A percentile compares a stretch with the other conserved stretches of the same genome.
Evolutionary conservation across 306 rosid species (phyloP).

Genomic region (Corylus heterophylla): DNA sequence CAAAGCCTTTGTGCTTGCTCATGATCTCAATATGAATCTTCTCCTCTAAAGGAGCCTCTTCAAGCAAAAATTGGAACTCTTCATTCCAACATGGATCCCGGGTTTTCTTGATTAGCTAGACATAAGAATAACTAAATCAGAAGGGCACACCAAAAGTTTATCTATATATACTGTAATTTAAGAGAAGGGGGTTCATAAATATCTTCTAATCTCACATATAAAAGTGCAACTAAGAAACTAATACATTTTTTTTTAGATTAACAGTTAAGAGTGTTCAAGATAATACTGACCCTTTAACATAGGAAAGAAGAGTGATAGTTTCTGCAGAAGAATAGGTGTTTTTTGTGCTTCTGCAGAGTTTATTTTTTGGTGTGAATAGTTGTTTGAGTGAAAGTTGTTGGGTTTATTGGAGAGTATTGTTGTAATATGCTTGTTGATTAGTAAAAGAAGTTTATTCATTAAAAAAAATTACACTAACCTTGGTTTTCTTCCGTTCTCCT

Average conservation of each 20-base stretch:
- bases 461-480: constrained; percentile 7
- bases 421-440: too few species aligned
- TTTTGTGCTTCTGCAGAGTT: too few species aligned
- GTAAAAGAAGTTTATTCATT: too few species aligned
- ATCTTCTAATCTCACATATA: not conserved
- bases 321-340: too few species aligned
- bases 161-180: not conserved
- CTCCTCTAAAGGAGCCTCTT: constrained; percentile 29
- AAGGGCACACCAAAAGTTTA: not conserved
- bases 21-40: constrained; percentile 31
- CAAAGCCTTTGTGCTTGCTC: constrained; percentile 11
- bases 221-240: not conserved
- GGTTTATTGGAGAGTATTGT: too few species aligned
- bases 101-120: constrained; percentile 21
- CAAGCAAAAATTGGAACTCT: constrained; percentile 33
- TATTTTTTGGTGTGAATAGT: too few species aligned
- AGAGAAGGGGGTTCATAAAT: not conserved
- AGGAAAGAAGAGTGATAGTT: too few species aligned
- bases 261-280: not conserved
- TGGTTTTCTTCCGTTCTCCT: constrained; percentile 30
- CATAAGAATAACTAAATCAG: not conserved
- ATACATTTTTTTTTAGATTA: too few species aligned
- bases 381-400: too few species aligned
- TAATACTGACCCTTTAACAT: too few species aligned
- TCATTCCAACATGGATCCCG: constrained; percentile 33